phyloP scores from a whole-genome alignment of 192 early-diverging fungal genomes.

The Dissophora globulifera region DNA sequence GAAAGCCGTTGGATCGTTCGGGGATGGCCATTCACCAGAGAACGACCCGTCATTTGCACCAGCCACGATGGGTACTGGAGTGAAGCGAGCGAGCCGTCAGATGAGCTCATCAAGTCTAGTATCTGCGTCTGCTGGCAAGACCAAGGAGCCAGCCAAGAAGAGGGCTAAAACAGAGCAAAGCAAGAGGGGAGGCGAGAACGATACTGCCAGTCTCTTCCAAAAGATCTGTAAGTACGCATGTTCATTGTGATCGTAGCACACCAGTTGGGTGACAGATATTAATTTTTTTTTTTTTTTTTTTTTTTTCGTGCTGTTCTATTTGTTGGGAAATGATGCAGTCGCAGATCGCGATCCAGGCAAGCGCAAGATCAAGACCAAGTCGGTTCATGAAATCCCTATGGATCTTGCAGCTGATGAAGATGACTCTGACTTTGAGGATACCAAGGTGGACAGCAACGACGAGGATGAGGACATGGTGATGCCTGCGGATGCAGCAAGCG shows the following conservation, averaged over 20 bases:
- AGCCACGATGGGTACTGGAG: slow-evolving; percentile 2
- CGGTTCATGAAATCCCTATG: slow-evolving; percentile 49
- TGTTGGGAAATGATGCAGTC: too few species aligned
- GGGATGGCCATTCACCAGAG: slow-evolving; percentile 1
- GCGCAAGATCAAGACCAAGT: slow-evolving; percentile 56
- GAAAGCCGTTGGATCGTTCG: neutral
- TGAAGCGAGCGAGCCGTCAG: slow-evolving; percentile 31
- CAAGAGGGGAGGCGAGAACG: slow-evolving; percentile 33
- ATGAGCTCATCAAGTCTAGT: slow-evolving; percentile 1
- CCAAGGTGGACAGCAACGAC: slow-evolving; percentile 34
- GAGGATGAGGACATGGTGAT: slow-evolving; percentile 50
- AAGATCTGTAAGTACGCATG: slow-evolving; percentile 45
- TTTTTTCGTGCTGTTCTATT: neutral
- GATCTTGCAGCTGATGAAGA: slow-evolving; percentile 50
- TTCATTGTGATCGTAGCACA: too few species aligned
- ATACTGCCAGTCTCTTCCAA: slow-evolving; percentile 49
- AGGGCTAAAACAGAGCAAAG: slow-evolving; percentile 21
- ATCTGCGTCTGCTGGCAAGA: neutral
- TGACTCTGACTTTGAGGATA: slow-evolving; percentile 55
- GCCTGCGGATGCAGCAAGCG: slow-evolving; percentile 47
- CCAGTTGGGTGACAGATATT: too few species aligned
- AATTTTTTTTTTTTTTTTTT: neutral
- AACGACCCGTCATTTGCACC: neutral
- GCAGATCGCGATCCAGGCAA: slow-evolving; percentile 59
- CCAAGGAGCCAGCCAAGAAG: slow-evolving; percentile 41